A percentile compares a stretch with the other conserved stretches of the same genome.
These are phyloP conservation scores for Amaranthus tricolor DNA, from an alignment of 179 eudicot species.

Conservation along the genomic window DNA sequence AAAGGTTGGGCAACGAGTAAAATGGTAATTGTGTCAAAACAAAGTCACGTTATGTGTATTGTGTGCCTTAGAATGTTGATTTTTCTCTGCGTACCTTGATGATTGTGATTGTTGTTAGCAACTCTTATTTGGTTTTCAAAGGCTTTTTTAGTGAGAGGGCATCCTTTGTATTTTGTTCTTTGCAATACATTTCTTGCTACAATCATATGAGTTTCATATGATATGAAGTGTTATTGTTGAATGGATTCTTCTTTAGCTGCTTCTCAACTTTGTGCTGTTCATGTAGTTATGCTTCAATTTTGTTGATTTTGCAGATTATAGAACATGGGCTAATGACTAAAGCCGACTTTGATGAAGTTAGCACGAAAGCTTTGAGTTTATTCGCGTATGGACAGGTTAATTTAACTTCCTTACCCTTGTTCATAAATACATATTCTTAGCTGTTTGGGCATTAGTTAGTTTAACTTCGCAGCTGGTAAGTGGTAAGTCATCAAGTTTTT, in stretches of 20 bases:
- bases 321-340: slow-evolving; percentile 75
- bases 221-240: background rate
- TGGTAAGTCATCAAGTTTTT: background rate
- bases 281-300: background rate
- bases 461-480: background rate
- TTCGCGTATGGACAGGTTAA: slow-evolving; percentile 92
- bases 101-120: background rate
- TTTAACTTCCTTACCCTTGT: slow-evolving; percentile 1
- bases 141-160: background rate
- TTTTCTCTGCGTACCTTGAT: background rate
- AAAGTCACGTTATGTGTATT: background rate
- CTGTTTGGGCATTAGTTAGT: background rate
- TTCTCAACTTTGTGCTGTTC: background rate
- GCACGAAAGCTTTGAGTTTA: slow-evolving; percentile 69
- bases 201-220: slow-evolving; percentile 1
- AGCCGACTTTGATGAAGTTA: slow-evolving; percentile 79
- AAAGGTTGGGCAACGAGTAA: background rate
- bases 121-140: background rate
- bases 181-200: background rate
- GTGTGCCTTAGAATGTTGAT: background rate
- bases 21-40: background rate
- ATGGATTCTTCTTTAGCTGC: background rate
- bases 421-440: background rate
- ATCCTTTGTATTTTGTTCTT: background rate
- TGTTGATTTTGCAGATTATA: slow-evolving; percentile 51